Base-by-base conservation (phyloP, 805 yeast genomes). In the Debaryomyces castellii region DNA sequence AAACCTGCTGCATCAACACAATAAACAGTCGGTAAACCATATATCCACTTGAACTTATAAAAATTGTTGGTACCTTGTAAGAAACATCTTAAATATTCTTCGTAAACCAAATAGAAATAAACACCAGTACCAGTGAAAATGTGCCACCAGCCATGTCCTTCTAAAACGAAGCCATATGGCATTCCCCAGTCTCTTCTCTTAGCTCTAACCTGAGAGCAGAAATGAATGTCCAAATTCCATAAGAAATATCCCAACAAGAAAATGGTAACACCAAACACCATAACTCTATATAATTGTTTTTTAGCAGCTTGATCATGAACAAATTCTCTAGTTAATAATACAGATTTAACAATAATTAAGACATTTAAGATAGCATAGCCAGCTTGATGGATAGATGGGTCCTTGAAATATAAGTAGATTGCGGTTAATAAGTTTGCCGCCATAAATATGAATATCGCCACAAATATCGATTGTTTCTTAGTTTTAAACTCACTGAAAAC, bases 101-200 rank as follows among this genome's bases (percentile, higher is more conserved):
- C 77, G 60, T 86, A 89, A 3, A 87, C 82, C 52, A 91, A 77
- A 67, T 89, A 91, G 61, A 76, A 85, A 64, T 92, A 92, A 9
- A 92, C 94, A 1, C 97, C 96, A 17, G 82, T 70, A 0, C 96
- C 96, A 0, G 94, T 87, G 51, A 87, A 75, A 9, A 87, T 69
- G 61, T 92, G 98, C 98, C 98, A 92, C 97, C 97, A 92, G 20
- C 96, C 96, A 59, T 92, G 98, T 23, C 96, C 86, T 64, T 92
- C 98, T 28, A 92, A 71, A 3, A 92, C 52, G 49, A 89, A 78
- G 1, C 98, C 98, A 43, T 85, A 78, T 2, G 97, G 97, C 69
- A 86, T 77, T 3, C 97, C 96, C 62, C 73, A 65, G 3, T 67
- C 53, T 48, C 94, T 77, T 63, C 97, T 78, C 12, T 80, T 58